These are phyloP conservation scores for Linnemannia schmuckeri DNA, from an alignment of 192 early-diverging fungal species.

Conservation along the genomic window DNA sequence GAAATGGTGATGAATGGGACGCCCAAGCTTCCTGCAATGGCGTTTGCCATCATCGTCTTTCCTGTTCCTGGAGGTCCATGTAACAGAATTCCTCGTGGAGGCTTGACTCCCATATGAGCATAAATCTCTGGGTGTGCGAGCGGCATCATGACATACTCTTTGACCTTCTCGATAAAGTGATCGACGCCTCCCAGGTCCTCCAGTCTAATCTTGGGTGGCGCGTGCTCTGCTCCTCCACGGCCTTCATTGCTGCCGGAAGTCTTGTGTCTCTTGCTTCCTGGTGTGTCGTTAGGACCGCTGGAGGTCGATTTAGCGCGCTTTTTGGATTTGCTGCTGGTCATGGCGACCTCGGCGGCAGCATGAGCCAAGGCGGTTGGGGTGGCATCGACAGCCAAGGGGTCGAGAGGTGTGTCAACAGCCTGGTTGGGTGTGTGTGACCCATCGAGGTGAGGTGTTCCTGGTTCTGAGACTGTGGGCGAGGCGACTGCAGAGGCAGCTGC, in stretches of 20 bases:
- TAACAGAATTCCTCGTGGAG: constrained; percentile 93
- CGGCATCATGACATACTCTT: constrained; percentile 95
- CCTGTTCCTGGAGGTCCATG: constrained; percentile 98
- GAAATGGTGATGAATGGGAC: constrained; percentile 95
- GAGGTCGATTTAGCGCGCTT: constrained; percentile 53
- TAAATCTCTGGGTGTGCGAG: constrained; percentile 95
- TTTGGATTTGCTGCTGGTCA: constrained; percentile 43
- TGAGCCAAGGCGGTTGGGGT: constrained; percentile 43
- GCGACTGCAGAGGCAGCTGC: constrained; percentile 20
- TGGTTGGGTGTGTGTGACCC: constrained; percentile 17
- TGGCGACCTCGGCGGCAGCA: constrained; percentile 37
- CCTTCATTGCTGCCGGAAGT: constrained; percentile 19
- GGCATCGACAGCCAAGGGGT: constrained; percentile 47
- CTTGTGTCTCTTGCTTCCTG: constrained; percentile 44
- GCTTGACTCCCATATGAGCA: constrained; percentile 91
- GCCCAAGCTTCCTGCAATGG: constrained; percentile 94
- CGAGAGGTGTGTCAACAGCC: not conserved
- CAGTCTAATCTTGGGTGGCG: constrained; percentile 48
- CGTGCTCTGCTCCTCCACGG: constrained; percentile 49
- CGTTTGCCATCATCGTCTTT: constrained; percentile 95
- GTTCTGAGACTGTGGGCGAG: constrained; percentile 49
- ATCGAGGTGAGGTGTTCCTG: constrained; percentile 34
- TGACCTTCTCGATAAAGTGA: constrained; percentile 86
- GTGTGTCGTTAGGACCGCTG: constrained; percentile 20
- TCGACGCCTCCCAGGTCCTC: constrained; percentile 94